Base-by-base conservation (phyloP, 768 basidiomycete species). In the Russula abietina region DNA sequence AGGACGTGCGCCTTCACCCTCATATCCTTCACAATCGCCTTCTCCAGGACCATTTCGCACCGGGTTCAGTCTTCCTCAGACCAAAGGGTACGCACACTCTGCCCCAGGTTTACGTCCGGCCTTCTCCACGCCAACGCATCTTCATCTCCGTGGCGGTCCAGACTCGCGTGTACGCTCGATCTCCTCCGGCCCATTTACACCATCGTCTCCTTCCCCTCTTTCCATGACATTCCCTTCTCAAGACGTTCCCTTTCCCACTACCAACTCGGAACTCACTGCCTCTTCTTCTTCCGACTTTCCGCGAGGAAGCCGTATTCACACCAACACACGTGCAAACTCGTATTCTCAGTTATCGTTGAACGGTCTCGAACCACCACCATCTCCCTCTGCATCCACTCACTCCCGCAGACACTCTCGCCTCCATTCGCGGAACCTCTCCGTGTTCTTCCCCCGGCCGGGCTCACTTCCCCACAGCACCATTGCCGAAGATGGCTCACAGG, bases 361-460 rank as follows among this genome's bases (percentile, higher is more conserved):
- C 24, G 46, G 39, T 50, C 24, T 54, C 32, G 67, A 68, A 32
- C 55, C 62, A 45, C 48, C 48, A 17, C 32, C 62, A 9, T 66
- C 71, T 0, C 55, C 73, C 57, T 33, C 77, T 59, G 60, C 70
- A 57, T 69, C 66, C 59, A 72, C 64, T 43, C 71, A 77, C 48
- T 50, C 70, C 10, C 71, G 79, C 50, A 68, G 79, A 49, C 91
- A 93, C 73, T 75, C 83, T 4, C 82, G 91, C 2, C 77, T 96
- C 19, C 93, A 97, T 71, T 94, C 93, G 0, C 84, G 93, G 51
- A 98, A 98, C 70, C 77, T 97, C 3, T 95, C 93, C 1, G 79
- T 96, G 19, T 96, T 88, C 80, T 97, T 97, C 69, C 94, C 94
- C 17, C 82, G 86, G 38, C 90, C 91, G 0, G 90, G 88, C 2